Evolutionary conservation across 495 filamentous ascomycete genomes (phyloP), one percentile per base, ranked within the genome.

Genomic region (Lasiosphaeria miniovina): DNA sequence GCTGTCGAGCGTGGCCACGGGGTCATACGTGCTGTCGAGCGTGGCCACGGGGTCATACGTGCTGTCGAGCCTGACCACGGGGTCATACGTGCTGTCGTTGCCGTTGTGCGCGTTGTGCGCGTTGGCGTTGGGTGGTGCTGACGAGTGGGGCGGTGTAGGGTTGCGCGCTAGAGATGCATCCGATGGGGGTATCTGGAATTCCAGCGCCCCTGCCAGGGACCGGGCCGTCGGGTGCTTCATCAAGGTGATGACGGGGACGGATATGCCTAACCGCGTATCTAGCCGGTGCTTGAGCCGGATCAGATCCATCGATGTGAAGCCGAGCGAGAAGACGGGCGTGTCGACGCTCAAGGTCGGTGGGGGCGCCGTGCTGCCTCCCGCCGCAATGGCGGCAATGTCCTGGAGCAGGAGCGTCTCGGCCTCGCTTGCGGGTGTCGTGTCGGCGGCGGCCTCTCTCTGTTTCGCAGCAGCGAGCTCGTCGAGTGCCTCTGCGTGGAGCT

Each of bases 291-390:
- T 66, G 34, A 75, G 62, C 43, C 65, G 63, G 55, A 80, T 72
- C 3, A 83, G 61, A 35, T 79, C 75, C 45, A 81, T 72, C 1
- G 79, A 81, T 4, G 69, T 76, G 45, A 76, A 61, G 1, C 80
- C 80, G 34, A 77, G 46, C 35, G 76, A 64, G 61, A 79, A 75
- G 15, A 83, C 48, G n/a, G 61, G 56, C 32, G 61, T 71, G 38
- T 73, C 67, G 51, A 73, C 60, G 36, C 62, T 58, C 36, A 78
- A 46, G 52, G 31, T 33, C 2, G 24, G 24, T 24, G 24, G 24
- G 24, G 24, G 24, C 24, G 33, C 32, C 5, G 24, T 34, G 7
- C 9, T 52, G 9, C 17, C 10, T 58, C 45, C 17, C 34, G 43
- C 24, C 24, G 38, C 36, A 40, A 60, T 48, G n/a, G 54, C 56